These are phyloP conservation scores for Cordyceps farinosa DNA, from an alignment of 2,329 filamentous ascomycete species.

Conservation along the genomic window DNA sequence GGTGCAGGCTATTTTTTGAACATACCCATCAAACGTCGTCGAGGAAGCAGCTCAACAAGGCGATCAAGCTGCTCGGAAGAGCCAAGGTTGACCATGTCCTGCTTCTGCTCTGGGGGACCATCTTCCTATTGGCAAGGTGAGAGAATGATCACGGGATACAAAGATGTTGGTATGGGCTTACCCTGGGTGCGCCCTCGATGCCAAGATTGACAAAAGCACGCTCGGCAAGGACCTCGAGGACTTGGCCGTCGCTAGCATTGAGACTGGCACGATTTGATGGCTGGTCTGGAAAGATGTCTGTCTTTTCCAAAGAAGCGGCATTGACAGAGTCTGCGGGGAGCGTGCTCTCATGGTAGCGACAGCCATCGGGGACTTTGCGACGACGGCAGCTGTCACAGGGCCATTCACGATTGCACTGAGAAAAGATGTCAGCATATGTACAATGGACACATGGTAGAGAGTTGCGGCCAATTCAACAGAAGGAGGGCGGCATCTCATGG, in stretches of 20 bases:
- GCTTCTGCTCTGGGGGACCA: slow-evolving; percentile 18
- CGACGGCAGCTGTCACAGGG: slow-evolving; percentile 32
- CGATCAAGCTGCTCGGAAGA: slow-evolving; percentile 25
- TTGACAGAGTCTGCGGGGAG: slow-evolving; percentile 16
- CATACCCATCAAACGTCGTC: slow-evolving; percentile 27
- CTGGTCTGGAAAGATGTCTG: slow-evolving; percentile 2
- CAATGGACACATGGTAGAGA: not conserved
- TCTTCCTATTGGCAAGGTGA: not conserved
- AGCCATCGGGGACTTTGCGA: slow-evolving; percentile 30
- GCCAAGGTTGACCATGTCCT: slow-evolving; percentile 22
- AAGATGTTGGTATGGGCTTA: not conserved
- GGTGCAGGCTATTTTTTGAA: not conserved
- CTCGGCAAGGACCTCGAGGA: slow-evolving; percentile 23
- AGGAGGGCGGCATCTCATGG: not conserved
- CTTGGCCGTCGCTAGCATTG: slow-evolving; percentile 12
- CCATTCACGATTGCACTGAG: slow-evolving; percentile 32
- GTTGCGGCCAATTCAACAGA: not conserved
- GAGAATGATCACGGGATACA: too few relatives aligned
- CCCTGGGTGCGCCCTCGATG: slow-evolving; percentile 17
- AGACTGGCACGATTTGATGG: not conserved
- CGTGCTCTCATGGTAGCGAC: slow-evolving; percentile 25
- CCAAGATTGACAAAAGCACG: slow-evolving; percentile 24
- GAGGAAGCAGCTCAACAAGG: slow-evolving; percentile 26
- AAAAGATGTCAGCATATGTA: not conserved
- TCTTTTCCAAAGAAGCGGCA: not conserved